These are phyloP conservation scores for Picea sitchensis DNA, from an alignment of 75 land plant genomes.

Conservation along the genomic window DNA sequence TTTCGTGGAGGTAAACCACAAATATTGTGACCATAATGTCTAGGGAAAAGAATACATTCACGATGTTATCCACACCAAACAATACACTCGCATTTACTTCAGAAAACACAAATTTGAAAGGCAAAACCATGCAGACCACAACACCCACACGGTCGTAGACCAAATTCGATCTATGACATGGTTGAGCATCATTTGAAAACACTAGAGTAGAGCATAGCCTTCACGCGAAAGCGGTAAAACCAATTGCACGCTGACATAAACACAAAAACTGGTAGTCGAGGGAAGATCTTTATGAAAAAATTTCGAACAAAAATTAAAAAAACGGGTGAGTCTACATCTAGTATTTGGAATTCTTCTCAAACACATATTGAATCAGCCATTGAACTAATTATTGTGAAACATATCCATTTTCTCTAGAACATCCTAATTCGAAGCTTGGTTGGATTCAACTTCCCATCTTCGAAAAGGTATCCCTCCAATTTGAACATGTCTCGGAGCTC, in stretches of 20 bases:
- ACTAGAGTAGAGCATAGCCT: too few relatives aligned
- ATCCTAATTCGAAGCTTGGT: slow-evolving; percentile 34
- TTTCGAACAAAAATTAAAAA: slow-evolving; percentile 13
- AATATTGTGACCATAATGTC: slow-evolving; percentile 68
- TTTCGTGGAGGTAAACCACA: slow-evolving; percentile 59
- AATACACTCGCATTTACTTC: slow-evolving; percentile 29
- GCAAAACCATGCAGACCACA: slow-evolving; percentile 69
- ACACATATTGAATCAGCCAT: too few relatives aligned
- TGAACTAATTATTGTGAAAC: not conserved
- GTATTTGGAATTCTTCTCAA: not conserved
- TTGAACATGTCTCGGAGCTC: slow-evolving; percentile 29
- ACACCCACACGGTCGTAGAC: slow-evolving; percentile 27
- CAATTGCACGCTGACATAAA: too few relatives aligned
- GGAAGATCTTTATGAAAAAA: slow-evolving; percentile 71
- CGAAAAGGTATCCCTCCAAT: slow-evolving; percentile 13
- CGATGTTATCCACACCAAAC: slow-evolving; percentile 35
- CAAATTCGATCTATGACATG: too few relatives aligned
- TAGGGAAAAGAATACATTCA: slow-evolving; percentile 62
- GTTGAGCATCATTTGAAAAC: too few relatives aligned
- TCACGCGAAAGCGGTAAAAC: too few relatives aligned
- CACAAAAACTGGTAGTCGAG: slow-evolving; percentile 13
- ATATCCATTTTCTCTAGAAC: slow-evolving; percentile 28
- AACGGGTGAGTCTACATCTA: not conserved
- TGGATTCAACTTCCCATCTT: not conserved
- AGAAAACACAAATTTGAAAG: slow-evolving; percentile 65